Evolutionary conservation across 768 basidiomycete genomes (phyloP).

Genomic region (Boletus sp.): DNA sequence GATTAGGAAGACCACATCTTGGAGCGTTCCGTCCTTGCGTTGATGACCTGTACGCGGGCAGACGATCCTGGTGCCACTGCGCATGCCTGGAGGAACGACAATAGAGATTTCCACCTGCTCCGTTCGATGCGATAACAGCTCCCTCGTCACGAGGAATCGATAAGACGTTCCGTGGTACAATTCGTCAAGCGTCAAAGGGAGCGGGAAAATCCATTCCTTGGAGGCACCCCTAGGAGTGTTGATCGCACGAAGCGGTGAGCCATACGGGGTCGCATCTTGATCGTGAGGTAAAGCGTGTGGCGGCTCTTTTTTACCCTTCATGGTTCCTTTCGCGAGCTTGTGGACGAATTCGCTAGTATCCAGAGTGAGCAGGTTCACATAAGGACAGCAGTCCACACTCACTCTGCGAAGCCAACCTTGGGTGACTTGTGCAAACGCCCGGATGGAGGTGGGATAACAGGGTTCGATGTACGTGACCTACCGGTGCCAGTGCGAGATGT

Average conservation of each 20-base stretch:
- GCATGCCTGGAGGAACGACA: slow-evolving; percentile 60
- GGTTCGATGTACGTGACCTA: slow-evolving; percentile 20
- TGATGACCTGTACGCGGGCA: slow-evolving; percentile 70
- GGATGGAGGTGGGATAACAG: slow-evolving; percentile 30
- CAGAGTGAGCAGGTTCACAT: slow-evolving; percentile 6
- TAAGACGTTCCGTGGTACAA: slow-evolving; percentile 54
- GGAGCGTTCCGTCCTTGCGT: slow-evolving; percentile 48
- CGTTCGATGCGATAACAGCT: slow-evolving; percentile 44
- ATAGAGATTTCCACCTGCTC: slow-evolving; percentile 58
- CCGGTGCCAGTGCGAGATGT: slow-evolving; percentile 10
- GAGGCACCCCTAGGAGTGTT: slow-evolving; percentile 39
- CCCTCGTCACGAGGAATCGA: slow-evolving; percentile 58
- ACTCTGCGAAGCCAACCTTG: slow-evolving; percentile 29
- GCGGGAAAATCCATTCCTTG: slow-evolving; percentile 67
- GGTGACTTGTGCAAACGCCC: slow-evolving; percentile 18
- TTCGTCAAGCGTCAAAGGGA: slow-evolving; percentile 59
- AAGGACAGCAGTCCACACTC: slow-evolving; percentile 7
- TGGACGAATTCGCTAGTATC: slow-evolving; percentile 28
- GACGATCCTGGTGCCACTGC: slow-evolving; percentile 54
- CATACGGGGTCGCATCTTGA: slow-evolving; percentile 24
- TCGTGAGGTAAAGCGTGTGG: slow-evolving; percentile 3
- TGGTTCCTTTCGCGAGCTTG: slow-evolving; percentile 22
- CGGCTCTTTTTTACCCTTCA: slow-evolving; percentile 4
- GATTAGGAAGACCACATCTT: slow-evolving; percentile 66
- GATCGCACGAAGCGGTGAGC: slow-evolving; percentile 39